Percentiles rank a stretch among this genome's conserved stretches.
Conservation (phyloP, 1,139 yeast species). For the Kurtzmaniella quercitrusa region DNA sequence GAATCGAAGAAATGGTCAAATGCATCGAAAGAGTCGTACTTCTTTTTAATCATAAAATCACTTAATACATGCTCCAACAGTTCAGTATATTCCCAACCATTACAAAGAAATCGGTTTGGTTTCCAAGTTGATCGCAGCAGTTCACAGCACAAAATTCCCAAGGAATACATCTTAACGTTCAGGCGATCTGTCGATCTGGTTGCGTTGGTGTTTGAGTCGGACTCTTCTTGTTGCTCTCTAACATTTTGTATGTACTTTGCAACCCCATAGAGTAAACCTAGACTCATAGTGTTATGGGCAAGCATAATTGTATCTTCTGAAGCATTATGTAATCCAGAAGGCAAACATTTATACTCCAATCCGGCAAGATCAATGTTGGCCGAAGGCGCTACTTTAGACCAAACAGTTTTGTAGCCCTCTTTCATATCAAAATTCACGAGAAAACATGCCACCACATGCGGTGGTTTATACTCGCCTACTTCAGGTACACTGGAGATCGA, state of each 20-base stretch:
- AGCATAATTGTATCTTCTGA: conserved; percentile 42
- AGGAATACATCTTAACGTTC: conserved; percentile 59
- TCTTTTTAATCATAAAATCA: conserved; percentile 25
- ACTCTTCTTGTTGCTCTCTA: conserved; percentile 8
- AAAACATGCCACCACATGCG: conserved; percentile 48
- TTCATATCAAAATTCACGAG: conserved; percentile 61
- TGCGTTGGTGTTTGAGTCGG: neutral
- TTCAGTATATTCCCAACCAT: conserved; percentile 56
- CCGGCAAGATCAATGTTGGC: conserved; percentile 25
- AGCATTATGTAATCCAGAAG: conserved; percentile 78
- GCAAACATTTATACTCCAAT: conserved; percentile 71
- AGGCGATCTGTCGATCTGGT: conserved; percentile 32
- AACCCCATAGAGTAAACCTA: conserved; percentile 32
- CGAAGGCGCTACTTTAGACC: conserved; percentile 36
- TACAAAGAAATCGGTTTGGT: conserved; percentile 46
- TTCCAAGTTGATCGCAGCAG: conserved; percentile 31
- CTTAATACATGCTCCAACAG: conserved; percentile 41
- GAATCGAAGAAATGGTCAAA: conserved; percentile 19
- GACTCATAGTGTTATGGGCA: conserved; percentile 24
- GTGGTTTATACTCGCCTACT: conserved; percentile 12
- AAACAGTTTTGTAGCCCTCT: conserved; percentile 57
- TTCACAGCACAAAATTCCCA: conserved; percentile 59
- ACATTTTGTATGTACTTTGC: conserved; percentile 30
- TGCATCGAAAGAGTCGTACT: conserved; percentile 16
- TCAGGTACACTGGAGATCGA: conserved; percentile 2